Percentiles rank a stretch among this genome's conserved stretches.
These are phyloP conservation scores for Parachaetomium inaequale DNA, from an alignment of 495 filamentous ascomycete genomes.

Conservation along the genomic window DNA sequence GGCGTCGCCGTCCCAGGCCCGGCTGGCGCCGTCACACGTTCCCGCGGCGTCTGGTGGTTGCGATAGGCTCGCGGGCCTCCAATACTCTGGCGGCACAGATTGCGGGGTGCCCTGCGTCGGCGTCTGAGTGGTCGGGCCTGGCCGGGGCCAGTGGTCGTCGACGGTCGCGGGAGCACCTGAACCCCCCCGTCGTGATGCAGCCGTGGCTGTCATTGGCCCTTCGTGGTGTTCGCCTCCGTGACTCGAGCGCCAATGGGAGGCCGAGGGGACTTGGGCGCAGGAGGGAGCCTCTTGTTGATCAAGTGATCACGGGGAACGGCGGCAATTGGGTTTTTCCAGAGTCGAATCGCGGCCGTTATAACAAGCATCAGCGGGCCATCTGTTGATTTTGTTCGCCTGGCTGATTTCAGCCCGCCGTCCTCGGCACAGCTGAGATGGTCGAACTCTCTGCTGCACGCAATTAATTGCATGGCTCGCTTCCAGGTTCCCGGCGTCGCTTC, in stretches of 20 bases:
- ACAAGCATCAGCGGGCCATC: neutral
- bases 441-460: neutral
- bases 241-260: neutral
- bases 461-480: conserved; percentile 2
- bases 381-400: neutral
- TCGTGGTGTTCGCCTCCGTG: neutral
- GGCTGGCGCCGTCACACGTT: conserved; percentile 4
- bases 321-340: neutral
- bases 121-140: conserved; percentile 3
- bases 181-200: neutral
- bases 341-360: neutral
- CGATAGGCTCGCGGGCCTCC: neutral
- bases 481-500: neutral
- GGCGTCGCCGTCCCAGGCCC: neutral
- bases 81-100: conserved; percentile 3
- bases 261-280: neutral
- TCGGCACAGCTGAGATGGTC: neutral
- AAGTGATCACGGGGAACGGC: conserved; percentile 5
- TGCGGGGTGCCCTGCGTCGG: conserved; percentile 3
- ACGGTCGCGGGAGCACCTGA: neutral
- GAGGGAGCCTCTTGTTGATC: neutral
- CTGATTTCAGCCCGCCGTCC: neutral
- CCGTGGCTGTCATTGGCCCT: neutral
- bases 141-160: neutral
- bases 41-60: neutral